Evolutionary conservation across 1,284 basidiomycete genomes (phyloP).

Genomic region (Mycocalia duriaeana): DNA sequence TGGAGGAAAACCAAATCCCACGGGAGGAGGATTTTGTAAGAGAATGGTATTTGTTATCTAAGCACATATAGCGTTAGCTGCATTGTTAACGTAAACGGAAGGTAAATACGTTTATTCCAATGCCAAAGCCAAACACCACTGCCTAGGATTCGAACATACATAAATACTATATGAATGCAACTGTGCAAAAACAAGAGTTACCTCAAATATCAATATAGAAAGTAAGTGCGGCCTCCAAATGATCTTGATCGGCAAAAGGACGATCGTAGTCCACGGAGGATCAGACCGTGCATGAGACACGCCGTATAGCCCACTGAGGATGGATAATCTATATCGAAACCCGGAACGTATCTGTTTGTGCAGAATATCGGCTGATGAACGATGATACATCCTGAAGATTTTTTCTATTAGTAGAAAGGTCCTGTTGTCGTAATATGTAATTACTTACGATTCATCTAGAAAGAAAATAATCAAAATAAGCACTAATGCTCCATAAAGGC

Average conservation of each 20-base stretch:
- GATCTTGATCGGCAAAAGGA: conserved; percentile 45
- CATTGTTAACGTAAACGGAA: neutral
- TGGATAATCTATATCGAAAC: conserved; percentile 53
- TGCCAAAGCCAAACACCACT: conserved; percentile 61
- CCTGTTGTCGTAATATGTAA: too few species aligned
- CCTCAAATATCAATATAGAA: conserved; percentile 53
- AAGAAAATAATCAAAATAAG: conserved; percentile 55
- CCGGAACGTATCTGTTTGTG: conserved; percentile 34
- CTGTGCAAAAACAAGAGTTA: too few species aligned
- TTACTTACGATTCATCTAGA: conserved; percentile 60
- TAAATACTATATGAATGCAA: too few species aligned
- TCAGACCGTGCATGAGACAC: conserved; percentile 57
- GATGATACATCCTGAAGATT: conserved; percentile 53
- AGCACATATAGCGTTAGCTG: conserved; percentile 1
- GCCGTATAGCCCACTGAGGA: conserved; percentile 64
- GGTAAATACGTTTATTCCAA: conserved; percentile 63
- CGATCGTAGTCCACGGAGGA: conserved; percentile 44
- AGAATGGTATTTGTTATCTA: conserved; percentile 71
- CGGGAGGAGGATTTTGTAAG: conserved; percentile 49
- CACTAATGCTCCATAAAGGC: conserved; percentile 54
- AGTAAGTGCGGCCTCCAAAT: conserved; percentile 64
- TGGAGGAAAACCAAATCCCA: conserved; percentile 54
- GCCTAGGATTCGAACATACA: too few species aligned
- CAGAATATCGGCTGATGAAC: conserved; percentile 48
- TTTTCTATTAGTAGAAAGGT: neutral